Evolutionary conservation across 1,139 yeast genomes (phyloP), one percentile per base, ranked within the genome.

Genomic region (Debaryomyces sp.): DNA sequence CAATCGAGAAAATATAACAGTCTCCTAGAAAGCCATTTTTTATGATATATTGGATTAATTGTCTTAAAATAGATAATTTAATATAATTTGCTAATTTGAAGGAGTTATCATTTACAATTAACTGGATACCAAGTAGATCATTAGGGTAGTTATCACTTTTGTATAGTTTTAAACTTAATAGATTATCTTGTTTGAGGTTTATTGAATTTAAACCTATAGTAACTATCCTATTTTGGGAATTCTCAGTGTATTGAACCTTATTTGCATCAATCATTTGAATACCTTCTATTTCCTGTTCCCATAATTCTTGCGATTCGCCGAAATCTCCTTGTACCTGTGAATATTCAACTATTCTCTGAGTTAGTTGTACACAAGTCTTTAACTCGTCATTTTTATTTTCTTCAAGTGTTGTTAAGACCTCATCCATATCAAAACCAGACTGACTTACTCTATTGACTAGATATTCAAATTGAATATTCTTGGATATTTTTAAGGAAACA

Each of bases 271-370:
- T 81, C 33, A 84, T 74, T 35, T 71, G 66, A 47, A 92, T 66
- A 40, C 90, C 84, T 50, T 85, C 89, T n/a, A 87, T 59, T 62
- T 92, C 98, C 59, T 88, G 87, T 2, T 71, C 64, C 97, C 97
- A 92, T 10, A 80, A 62, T 6, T 72, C 78, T 32, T 60, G 62
- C 5, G 67, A 59, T 10, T 64, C 67, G 6, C 50, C 60, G 7
- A 41, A 35, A 6, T 50, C 54, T 22, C 42, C 43, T 1, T 53
- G 46, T 1, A 40, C 22, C 1, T 50, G 43, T 1, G 47, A 47
- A 34, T 62, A 62, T 24, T 62, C 63, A 0, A 73, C 63, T 15
- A 81, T 61, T 52, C 66, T 64, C 39, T 71, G 71, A 0, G 89
- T 81, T 41, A 85, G 60, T 5, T 67, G 60, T 2, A 84, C 80